Base-by-base conservation (phyloP, 768 basidiomycete genomes). In the Leccinum pellstonianum region DNA sequence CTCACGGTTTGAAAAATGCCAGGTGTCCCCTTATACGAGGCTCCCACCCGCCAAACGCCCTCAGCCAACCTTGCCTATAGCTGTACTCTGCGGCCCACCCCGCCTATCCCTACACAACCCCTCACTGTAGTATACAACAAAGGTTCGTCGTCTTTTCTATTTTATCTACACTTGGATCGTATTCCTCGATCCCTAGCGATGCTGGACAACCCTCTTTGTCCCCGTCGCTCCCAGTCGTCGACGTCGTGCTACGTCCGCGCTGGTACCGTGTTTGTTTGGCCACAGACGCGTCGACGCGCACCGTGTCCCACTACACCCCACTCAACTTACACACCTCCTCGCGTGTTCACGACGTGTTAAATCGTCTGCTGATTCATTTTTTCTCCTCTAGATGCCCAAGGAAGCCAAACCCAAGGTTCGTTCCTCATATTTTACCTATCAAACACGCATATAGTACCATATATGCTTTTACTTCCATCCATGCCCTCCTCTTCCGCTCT, bases 331-430 rank as follows among this genome's bases (percentile, higher is more conserved):
- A 73, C 69, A 73, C 57, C 47, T 31, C 60, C 65, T 75, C 64
- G 62, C 71, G 64, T 64, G 66, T 56, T 62, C 66, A 69, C 62
- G 73, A 75, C 77, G 78, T 81, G 76, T 76, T 64, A 68, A 74
- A 75, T 69, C 61, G 64, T 62, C 60, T 66, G 57, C 75, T 80
- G 62, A 80, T 64, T 31, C 66, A 63, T 62, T 61, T 69, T 68
- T 68, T 66, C 56, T 66, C 65, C 56, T 69, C 65, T 69, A 84
- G 87, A 93, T 91, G 91, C 90, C 90, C 66, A 92, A 91, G 75
- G 89, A 85, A 74, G 74, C 84, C 46, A 87, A 89, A 76, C 79
- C 86, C 64, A 89, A 84, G 79, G 88, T 90, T 60, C 63, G 84
- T 73, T 70, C 21, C 12, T 10, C 58, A 25, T 29, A 61, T 29